phyloP scores from a whole-genome alignment of 495 filamentous ascomycete genomes.

The Penicillium cosmopolitanum region DNA sequence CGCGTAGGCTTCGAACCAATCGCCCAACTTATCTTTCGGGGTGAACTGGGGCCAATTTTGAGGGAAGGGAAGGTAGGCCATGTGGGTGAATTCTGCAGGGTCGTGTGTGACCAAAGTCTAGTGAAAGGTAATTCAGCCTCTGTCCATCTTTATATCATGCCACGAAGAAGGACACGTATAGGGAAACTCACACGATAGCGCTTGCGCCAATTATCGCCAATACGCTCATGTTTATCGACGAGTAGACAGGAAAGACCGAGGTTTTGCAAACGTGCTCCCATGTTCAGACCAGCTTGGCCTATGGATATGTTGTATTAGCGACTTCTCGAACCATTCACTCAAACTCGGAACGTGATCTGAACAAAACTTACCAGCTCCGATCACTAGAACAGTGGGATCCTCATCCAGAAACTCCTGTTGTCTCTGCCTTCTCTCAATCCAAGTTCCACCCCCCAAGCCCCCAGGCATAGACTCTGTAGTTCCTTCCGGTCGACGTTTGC shows the following conservation, averaged over 20 bases:
- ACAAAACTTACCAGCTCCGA: conserved; percentile 57
- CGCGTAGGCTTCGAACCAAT: conserved; percentile 78
- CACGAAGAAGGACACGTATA: background rate
- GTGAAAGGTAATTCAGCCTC: background rate
- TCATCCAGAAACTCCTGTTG: conserved; percentile 58
- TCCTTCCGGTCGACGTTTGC: conserved; percentile 51
- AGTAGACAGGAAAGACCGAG: conserved; percentile 65
- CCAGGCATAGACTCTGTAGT: conserved; percentile 60
- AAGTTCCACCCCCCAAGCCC: conserved; percentile 65
- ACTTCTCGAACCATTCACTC: too few species aligned
- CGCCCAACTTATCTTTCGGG: conserved; percentile 78
- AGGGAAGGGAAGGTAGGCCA: conserved; percentile 75
- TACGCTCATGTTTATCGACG: conserved; percentile 64
- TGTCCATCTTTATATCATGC: background rate
- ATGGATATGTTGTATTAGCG: conserved; percentile 12
- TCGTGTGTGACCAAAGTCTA: conserved; percentile 53
- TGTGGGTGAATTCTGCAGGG: conserved; percentile 73
- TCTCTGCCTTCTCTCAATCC: conserved; percentile 63
- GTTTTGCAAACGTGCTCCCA: conserved; percentile 69
- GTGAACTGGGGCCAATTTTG: conserved; percentile 69
- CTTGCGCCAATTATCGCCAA: conserved; percentile 81
- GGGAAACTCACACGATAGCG: conserved; percentile 49
- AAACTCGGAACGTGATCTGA: background rate
- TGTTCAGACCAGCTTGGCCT: conserved; percentile 60
- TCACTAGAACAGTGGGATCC: conserved; percentile 67